Conservation (phyloP, 805 yeast species). For the Barnettozyma vustinii region DNA sequence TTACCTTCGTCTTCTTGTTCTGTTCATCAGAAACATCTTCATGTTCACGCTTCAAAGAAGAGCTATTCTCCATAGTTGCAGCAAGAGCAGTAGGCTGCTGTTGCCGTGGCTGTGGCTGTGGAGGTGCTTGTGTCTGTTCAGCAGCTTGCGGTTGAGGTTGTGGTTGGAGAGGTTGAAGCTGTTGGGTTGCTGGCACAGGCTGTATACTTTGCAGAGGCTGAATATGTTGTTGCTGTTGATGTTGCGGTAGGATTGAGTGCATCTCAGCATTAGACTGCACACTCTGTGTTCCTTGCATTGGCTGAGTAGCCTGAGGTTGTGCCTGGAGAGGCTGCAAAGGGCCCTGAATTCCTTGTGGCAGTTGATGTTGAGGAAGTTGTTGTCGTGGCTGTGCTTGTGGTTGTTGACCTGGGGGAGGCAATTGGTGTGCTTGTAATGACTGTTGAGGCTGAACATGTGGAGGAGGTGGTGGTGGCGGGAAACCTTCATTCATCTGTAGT, state of each 20-base stretch:
- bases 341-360: slow-evolving; percentile 16
- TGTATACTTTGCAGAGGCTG: neutral
- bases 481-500: slow-evolving; percentile 14
- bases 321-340: slow-evolving; percentile 14
- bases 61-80: neutral
- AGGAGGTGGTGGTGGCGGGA: slow-evolving; percentile 11
- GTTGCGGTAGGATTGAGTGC: slow-evolving; percentile 23
- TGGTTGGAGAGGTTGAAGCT: slow-evolving; percentile 1
- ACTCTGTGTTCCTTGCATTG: neutral
- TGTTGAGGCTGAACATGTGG: slow-evolving; percentile 7
- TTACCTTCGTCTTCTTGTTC: slow-evolving; percentile 8
- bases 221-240: neutral
- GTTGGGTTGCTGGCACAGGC: slow-evolving; percentile 12
- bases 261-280: neutral
- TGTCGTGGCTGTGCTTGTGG: slow-evolving; percentile 18
- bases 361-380: slow-evolving; percentile 16
- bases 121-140: neutral
- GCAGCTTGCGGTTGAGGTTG: slow-evolving; percentile 7
- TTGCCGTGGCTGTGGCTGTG: neutral
- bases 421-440: slow-evolving; percentile 8
- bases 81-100: neutral
- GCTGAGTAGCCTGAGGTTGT: slow-evolving; percentile 2
- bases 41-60: slow-evolving; percentile 8
- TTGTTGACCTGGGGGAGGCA: slow-evolving; percentile 6
- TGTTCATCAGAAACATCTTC: slow-evolving; percentile 4